These are phyloP conservation scores for Obelidium mucronatum DNA, from an alignment of 192 early-diverging fungal species.

Conservation along the genomic window DNA sequence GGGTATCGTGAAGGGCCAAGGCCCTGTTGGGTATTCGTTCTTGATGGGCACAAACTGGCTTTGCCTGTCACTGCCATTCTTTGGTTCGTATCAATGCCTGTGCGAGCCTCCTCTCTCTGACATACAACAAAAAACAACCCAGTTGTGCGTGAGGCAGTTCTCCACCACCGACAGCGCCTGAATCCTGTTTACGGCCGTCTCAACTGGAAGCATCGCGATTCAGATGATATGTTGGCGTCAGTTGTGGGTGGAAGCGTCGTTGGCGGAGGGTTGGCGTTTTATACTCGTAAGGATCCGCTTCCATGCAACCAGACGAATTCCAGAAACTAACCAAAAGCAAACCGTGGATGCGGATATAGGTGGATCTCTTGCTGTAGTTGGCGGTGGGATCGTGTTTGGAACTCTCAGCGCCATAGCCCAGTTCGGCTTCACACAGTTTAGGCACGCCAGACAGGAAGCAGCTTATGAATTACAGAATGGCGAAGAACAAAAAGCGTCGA, in stretches of 20 bases:
- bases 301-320: no score
- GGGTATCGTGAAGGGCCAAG: conserved; percentile 33
- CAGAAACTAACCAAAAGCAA: background rate
- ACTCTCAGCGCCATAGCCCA: conserved; percentile 31
- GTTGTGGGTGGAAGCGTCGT: conserved; percentile 36
- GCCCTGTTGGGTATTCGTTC: conserved; percentile 44
- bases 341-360: conserved; percentile 32
- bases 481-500: background rate
- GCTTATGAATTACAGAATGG: background rate
- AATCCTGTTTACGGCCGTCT: conserved; percentile 30
- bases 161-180: conserved; percentile 41
- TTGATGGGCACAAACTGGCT: conserved; percentile 56
- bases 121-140: background rate
- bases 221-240: conserved; percentile 52
- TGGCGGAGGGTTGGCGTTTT: conserved; percentile 44
- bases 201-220: conserved; percentile 39
- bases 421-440: conserved; percentile 11
- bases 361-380: conserved; percentile 42
- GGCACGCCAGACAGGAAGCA: conserved; percentile 38
- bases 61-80: conserved; percentile 48
- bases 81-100: conserved; percentile 45
- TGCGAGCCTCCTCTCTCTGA: background rate
- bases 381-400: conserved; percentile 49
- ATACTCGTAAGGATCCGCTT: conserved; percentile 48
- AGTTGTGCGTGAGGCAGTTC: conserved; percentile 40